Percentiles rank a stretch among this genome's conserved stretches.
Evolutionary conservation across 306 rosid species (phyloP).

Genomic region (Alnus glutinosa): DNA sequence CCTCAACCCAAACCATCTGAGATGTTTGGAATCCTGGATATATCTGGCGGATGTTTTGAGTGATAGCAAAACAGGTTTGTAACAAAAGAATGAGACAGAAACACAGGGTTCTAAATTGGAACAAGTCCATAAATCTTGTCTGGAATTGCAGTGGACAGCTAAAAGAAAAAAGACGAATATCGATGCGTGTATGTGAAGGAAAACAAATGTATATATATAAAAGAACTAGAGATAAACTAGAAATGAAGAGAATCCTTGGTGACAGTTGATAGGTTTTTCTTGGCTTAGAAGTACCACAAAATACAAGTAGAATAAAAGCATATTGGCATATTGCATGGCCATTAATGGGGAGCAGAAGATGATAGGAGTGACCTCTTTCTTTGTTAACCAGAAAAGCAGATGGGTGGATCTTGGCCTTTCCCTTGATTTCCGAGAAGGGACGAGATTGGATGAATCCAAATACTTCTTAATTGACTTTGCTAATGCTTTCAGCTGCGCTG

Average conservation of each 20-base stretch:
- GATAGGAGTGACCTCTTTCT: neutral
- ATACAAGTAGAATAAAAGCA: neutral
- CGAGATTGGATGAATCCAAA: neutral
- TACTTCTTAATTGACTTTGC: neutral
- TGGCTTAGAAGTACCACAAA: neutral
- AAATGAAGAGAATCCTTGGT: neutral
- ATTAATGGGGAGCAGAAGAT: neutral
- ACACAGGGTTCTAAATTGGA: conserved; percentile 4
- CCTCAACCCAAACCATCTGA: conserved; percentile 18
- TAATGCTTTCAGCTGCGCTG: neutral
- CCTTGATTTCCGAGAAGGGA: neutral
- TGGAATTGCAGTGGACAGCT: too few species aligned
- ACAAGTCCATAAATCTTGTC: neutral
- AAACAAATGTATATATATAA: neutral
- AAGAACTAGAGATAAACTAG: neutral
- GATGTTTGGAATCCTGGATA: conserved; percentile 40
- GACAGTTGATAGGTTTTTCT: neutral
- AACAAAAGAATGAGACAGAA: conserved; percentile 12
- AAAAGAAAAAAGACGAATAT: neutral
- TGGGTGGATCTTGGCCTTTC: neutral
- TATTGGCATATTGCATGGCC: neutral
- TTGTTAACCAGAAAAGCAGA: neutral
- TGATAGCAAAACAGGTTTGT: conserved; percentile 23
- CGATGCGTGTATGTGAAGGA: neutral
- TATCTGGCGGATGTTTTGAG: conserved; percentile 25